Evolutionary conservation across 805 yeast genomes (phyloP), one percentile per base, ranked within the genome.

Genomic region (Lachancea dasiensis): DNA sequence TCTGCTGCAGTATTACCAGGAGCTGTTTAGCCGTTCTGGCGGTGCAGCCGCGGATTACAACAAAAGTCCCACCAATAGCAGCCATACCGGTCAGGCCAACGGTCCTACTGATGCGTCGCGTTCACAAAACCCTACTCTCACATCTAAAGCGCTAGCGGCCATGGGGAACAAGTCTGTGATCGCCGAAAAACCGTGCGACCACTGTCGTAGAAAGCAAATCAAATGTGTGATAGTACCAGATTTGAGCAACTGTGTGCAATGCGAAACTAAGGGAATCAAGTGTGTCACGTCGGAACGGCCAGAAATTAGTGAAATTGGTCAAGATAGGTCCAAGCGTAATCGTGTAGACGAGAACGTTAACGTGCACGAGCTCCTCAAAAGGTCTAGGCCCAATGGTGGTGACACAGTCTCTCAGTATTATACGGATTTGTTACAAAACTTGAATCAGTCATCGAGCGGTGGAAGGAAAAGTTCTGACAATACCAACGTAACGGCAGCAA

Each of bases 161-260:
- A 31, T 27, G 9, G 41, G 29, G 14, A 43, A 41, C 34, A 44
- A 40, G 23, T 33, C 48, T 1, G 31, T 30, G 8, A 37, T 39
- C 13, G 47, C 47, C 6, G 49, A 45, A 14, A 44, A 48, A 6
- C 90, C 94, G 1, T 87, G 96, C 55, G 95, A 85, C 53, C 86
- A 80, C 48, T 89, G 97, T 59, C 69, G 94, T 28, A 66, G 87
- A 41, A 69, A 89, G 33, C 85, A 84, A 54, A 81, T 82, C 16
- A 77, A 83, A 47, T 89, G 97, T 65, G 80, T 84, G 18, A 67
- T 79, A 48, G 67, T 73, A 2, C 81, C 85, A 2, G 77, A 75
- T 41, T 61, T 79, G 33, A 65, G 70, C 37, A 75, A 72, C 48
- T 87, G 94, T 62, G 77, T 75, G 27, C 81, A 79, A 52, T 87